Evolutionary conservation across 257 asterid genomes (phyloP).

Genomic region (Haberlea rhodopensis): DNA sequence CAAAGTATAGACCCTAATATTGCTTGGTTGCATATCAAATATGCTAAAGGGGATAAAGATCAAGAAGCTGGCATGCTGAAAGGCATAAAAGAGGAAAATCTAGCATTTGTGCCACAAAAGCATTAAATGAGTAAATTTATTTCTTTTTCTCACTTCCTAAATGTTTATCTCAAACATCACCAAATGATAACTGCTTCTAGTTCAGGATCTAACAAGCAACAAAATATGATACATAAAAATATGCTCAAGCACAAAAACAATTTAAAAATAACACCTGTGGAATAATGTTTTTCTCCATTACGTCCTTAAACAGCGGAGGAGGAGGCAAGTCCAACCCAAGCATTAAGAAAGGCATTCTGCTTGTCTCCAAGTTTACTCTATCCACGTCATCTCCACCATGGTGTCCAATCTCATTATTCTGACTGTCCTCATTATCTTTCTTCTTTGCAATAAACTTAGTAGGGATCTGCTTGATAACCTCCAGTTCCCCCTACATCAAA

Average conservation of each 20-base stretch:
- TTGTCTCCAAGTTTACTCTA: constrained; percentile 46
- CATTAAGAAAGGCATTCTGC: constrained; percentile 87
- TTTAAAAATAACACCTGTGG: constrained; percentile 65
- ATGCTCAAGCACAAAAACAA: constrained; percentile 4
- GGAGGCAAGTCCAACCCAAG: constrained; percentile 98
- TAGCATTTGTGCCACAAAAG: constrained; percentile 7
- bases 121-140: neutral
- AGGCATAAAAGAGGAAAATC: neutral
- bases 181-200: neutral
- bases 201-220: constrained; percentile 10
- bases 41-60: neutral
- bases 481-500: constrained; percentile 80
- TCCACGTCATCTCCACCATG: constrained; percentile 38
- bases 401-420: constrained; percentile 35
- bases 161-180: constrained; percentile 19
- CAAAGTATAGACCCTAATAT: neutral
- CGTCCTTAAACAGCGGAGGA: constrained; percentile 89
- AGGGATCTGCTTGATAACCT: constrained; percentile 76
- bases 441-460: constrained; percentile 39
- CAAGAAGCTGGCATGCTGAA: neutral
- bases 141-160: neutral
- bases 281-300: constrained; percentile 93
- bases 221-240: constrained; percentile 1
- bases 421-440: constrained; percentile 37
- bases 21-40: neutral